A percentile compares a stretch with the other conserved stretches of the same genome.
phyloP scores from a whole-genome alignment of 768 basidiomycete genomes.

The Saitozyma podzolica region DNA sequence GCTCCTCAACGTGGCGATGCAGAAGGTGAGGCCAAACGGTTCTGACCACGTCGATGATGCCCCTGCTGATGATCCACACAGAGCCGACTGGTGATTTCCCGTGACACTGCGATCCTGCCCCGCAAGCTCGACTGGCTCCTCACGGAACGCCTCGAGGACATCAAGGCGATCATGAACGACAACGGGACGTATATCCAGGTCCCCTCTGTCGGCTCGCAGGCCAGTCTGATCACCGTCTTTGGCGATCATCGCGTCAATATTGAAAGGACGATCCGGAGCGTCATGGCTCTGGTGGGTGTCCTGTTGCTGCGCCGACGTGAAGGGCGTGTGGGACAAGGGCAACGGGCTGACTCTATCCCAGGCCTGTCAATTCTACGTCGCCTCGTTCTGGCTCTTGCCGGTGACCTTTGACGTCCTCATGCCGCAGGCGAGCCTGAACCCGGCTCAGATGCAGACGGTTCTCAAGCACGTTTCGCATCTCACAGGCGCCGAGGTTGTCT shows the following conservation, averaged over 20 bases:
- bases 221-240: slow-evolving; percentile 87
- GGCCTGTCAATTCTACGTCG: slow-evolving; percentile 94
- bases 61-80: slow-evolving; percentile 46
- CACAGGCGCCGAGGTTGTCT: slow-evolving; percentile 90
- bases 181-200: slow-evolving; percentile 95
- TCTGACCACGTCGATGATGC: too few species aligned
- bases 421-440: slow-evolving; percentile 76
- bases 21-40: slow-evolving; percentile 63
- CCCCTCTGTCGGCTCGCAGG: slow-evolving; percentile 86
- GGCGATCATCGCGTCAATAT: slow-evolving; percentile 93
- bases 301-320: background rate
- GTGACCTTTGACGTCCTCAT: slow-evolving; percentile 89
- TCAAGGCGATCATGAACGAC: slow-evolving; percentile 90
- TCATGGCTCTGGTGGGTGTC: slow-evolving; percentile 80
- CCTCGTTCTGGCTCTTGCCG: slow-evolving; percentile 95
- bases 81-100: slow-evolving; percentile 85
- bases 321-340: background rate
- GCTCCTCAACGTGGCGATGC: slow-evolving; percentile 81
- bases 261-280: slow-evolving; percentile 84
- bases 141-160: slow-evolving; percentile 89
- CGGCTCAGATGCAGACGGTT: slow-evolving; percentile 76
- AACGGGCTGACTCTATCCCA: slow-evolving; percentile 44
- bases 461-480: slow-evolving; percentile 82
- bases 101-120: slow-evolving; percentile 90
- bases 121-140: slow-evolving; percentile 99